Conservation (phyloP, 1,139 yeast species). For the Nadsonia commutata region DNA sequence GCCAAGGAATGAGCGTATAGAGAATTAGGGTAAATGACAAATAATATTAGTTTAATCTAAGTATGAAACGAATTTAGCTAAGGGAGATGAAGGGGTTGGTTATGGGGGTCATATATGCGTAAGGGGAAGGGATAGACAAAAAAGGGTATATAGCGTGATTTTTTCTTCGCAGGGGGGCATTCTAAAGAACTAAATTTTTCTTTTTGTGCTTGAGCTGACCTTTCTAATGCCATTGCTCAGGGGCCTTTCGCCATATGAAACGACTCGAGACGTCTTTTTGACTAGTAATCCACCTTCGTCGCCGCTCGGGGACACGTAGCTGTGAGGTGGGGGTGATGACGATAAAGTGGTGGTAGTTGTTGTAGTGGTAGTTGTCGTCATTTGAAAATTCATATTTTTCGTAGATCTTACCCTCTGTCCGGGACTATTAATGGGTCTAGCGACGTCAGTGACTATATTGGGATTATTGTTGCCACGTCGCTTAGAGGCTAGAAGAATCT, state of each 20-base stretch:
- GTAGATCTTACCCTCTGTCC: neutral
- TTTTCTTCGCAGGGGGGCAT: too few relatives aligned
- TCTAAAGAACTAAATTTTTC: neutral
- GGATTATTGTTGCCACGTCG: neutral
- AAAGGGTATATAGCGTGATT: too few relatives aligned
- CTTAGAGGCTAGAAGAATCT: neutral
- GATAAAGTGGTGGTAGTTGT: conserved; percentile 36
- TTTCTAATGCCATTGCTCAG: neutral
- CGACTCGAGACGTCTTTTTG: neutral
- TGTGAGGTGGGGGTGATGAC: conserved; percentile 22
- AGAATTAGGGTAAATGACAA: too few relatives aligned
- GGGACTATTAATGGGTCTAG: conserved; percentile 5
- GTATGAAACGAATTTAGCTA: too few relatives aligned
- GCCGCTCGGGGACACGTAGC: neutral
- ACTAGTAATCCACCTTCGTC: neutral
- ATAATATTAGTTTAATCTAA: too few relatives aligned
- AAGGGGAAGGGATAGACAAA: too few relatives aligned
- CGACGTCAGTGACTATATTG: neutral
- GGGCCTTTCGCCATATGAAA: neutral
- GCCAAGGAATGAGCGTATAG: too few relatives aligned
- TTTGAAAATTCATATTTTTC: conserved; percentile 25
- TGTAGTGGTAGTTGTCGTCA: conserved; percentile 36
- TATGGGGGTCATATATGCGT: too few relatives aligned
- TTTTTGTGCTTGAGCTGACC: neutral
- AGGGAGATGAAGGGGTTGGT: too few relatives aligned